Percentiles rank a stretch among this genome's conserved stretches.
These are phyloP conservation scores for Penicillium desertorum DNA, from an alignment of 495 filamentous ascomycete genomes.

Conservation along the genomic window DNA sequence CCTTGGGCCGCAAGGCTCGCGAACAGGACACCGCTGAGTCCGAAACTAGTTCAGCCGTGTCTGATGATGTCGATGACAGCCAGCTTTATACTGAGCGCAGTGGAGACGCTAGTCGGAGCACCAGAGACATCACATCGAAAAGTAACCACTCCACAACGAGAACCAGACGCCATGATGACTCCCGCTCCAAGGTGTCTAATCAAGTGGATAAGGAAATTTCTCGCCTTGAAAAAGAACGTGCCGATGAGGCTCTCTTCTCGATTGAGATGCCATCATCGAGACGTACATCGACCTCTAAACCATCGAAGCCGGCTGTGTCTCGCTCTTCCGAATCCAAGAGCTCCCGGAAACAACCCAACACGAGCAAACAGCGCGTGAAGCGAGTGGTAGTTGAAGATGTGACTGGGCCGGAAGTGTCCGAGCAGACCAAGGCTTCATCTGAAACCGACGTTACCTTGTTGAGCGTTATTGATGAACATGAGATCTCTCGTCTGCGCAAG, in stretches of 20 bases:
- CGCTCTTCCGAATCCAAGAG: constrained; percentile 24
- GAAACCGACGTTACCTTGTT: constrained; percentile 44
- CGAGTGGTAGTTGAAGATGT: constrained; percentile 45
- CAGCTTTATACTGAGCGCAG: constrained; percentile 39
- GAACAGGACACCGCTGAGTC: constrained; percentile 38
- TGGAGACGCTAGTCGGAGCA: constrained; percentile 32
- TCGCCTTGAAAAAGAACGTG: constrained; percentile 43
- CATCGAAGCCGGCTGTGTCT: constrained; percentile 19
- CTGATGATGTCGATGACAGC: constrained; percentile 34
- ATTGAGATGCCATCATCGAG: constrained; percentile 34
- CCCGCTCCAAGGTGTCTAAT: constrained; percentile 35
- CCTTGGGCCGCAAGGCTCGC: constrained; percentile 22
- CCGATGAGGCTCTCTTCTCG: constrained; percentile 49
- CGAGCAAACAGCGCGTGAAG: constrained; percentile 48
- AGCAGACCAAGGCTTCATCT: constrained; percentile 35
- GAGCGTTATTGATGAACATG: constrained; percentile 49
- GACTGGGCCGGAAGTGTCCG: constrained; percentile 37
- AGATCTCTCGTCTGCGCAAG: constrained; percentile 50
- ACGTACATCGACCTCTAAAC: constrained; percentile 26
- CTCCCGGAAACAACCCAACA: constrained; percentile 39
- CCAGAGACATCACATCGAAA: constrained; percentile 38
- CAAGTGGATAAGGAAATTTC: constrained; percentile 49
- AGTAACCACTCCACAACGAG: constrained; percentile 36
- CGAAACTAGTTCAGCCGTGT: constrained; percentile 29
- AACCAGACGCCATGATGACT: constrained; percentile 34